phyloP scores from a whole-genome alignment of 1,284 basidiomycete species.

The Cryptococcus wingfieldii region DNA sequence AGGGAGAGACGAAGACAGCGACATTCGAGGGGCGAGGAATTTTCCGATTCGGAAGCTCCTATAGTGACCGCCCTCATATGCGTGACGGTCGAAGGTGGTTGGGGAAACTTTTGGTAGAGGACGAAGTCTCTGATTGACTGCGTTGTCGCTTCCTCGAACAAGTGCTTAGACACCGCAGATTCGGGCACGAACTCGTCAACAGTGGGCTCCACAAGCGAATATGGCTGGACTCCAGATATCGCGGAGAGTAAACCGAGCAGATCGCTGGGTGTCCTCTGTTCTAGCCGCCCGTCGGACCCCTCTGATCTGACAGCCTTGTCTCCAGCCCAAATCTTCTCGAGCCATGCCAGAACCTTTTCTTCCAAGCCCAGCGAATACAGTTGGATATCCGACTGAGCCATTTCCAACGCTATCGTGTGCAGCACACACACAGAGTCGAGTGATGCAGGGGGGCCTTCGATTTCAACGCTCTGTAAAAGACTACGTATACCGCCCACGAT shows the following conservation, averaged over 20 bases:
- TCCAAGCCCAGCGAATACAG: slow-evolving; percentile 75
- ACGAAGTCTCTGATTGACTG: slow-evolving; percentile 65
- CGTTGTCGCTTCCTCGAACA: slow-evolving; percentile 59
- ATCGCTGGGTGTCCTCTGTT: slow-evolving; percentile 49
- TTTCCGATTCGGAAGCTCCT: no score
- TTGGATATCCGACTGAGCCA: slow-evolving; percentile 70
- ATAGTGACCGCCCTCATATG: background rate
- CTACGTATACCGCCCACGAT: slow-evolving; percentile 67
- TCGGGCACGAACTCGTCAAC: slow-evolving; percentile 55
- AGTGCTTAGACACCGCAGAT: slow-evolving; percentile 59
- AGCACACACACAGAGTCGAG: slow-evolving; percentile 82
- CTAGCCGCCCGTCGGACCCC: slow-evolving; percentile 53
- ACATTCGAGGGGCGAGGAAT: no score
- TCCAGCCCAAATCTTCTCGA: slow-evolving; percentile 45
- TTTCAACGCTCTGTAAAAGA: slow-evolving; percentile 70
- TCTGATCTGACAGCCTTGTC: slow-evolving; percentile 51
- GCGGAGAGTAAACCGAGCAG: slow-evolving; percentile 61
- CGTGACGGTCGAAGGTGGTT: slow-evolving; percentile 11
- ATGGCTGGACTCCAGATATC: slow-evolving; percentile 55
- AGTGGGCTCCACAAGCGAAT: slow-evolving; percentile 8
- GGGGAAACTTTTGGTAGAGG: slow-evolving; percentile 61
- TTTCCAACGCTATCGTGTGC: slow-evolving; percentile 60
- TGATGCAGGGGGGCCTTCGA: slow-evolving; percentile 78
- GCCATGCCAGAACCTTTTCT: slow-evolving; percentile 77
- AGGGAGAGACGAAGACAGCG: background rate